These are phyloP conservation scores for Phytophthora europaea DNA, from an alignment of 352 stramenopile genomes.

Conservation along the genomic window DNA sequence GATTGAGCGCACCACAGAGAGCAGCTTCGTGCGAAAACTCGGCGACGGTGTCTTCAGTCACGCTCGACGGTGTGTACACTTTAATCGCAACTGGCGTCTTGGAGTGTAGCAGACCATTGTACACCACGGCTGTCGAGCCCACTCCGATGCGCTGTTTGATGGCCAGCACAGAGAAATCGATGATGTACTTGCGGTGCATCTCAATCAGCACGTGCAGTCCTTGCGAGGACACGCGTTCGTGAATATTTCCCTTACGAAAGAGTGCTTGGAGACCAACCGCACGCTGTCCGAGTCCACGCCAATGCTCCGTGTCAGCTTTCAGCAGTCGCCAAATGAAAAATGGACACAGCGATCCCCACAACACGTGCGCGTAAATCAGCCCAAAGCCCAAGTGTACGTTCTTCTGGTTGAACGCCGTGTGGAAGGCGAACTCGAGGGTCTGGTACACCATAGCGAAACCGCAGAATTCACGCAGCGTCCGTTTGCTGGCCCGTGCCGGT, in stretches of 20 bases:
- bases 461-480: conserved; percentile 54
- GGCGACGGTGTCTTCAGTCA: conserved; percentile 62
- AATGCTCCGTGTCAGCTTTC: conserved; percentile 72
- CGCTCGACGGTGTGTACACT: conserved; percentile 65
- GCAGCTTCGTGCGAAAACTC: conserved; percentile 66
- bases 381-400: conserved; percentile 37
- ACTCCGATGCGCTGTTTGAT: conserved; percentile 51
- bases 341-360: conserved; percentile 47
- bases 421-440: conserved; percentile 44
- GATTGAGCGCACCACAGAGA: conserved; percentile 56
- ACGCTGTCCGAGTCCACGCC: conserved; percentile 60
- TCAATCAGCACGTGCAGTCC: conserved; percentile 66
- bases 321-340: conserved; percentile 56
- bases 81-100: conserved; percentile 65
- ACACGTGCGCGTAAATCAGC: conserved; percentile 43
- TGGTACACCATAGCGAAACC: conserved; percentile 53
- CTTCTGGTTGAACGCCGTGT: conserved; percentile 44
- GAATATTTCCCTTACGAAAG: conserved; percentile 49
- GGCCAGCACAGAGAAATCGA: conserved; percentile 51
- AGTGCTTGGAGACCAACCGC: conserved; percentile 44
- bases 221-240: conserved; percentile 50
- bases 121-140: conserved; percentile 58
- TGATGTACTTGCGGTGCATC: conserved; percentile 55
- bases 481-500: conserved; percentile 55
- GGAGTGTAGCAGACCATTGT: conserved; percentile 51